Conservation (phyloP, 2,329 filamentous ascomycete genomes). For the Trichoderma guizhouense region DNA sequence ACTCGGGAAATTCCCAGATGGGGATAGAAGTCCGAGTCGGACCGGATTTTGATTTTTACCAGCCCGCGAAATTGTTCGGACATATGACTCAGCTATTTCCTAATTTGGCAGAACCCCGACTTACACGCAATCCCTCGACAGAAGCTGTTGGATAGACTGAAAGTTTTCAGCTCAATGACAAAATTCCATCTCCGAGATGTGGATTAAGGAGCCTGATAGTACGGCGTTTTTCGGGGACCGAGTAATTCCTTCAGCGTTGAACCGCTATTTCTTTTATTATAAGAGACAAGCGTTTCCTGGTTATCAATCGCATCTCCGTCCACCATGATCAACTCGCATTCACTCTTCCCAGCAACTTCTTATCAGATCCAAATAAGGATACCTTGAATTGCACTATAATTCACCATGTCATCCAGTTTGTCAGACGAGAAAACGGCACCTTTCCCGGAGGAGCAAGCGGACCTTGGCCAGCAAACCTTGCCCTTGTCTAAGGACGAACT, state of each 20-base stretch:
- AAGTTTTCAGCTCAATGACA: neutral
- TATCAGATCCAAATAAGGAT: neutral
- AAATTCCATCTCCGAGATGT: neutral
- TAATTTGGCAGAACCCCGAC: conserved; percentile 15
- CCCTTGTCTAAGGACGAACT: neutral
- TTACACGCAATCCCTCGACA: neutral
- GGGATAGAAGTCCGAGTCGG: neutral
- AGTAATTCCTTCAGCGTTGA: neutral
- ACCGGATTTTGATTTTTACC: neutral
- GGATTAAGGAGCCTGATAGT: neutral
- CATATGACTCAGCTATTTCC: conserved; percentile 18
- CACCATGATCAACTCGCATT: neutral
- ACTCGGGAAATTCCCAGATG: conserved; percentile 1
- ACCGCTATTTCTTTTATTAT: neutral
- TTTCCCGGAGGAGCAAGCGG: neutral
- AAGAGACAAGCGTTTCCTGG: neutral
- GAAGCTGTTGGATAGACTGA: neutral
- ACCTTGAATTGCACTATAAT: rapidly evolving
- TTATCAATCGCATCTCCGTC: neutral
- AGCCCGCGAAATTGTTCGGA: conserved; percentile 17
- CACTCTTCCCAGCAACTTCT: neutral
- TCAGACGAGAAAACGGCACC: neutral
- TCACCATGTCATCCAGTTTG: neutral
- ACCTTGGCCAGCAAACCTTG: neutral
- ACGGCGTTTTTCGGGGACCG: neutral